Evolutionary conservation across 176 grass and related monocot genomes (phyloP).

Genomic region (Musa itinerans): DNA sequence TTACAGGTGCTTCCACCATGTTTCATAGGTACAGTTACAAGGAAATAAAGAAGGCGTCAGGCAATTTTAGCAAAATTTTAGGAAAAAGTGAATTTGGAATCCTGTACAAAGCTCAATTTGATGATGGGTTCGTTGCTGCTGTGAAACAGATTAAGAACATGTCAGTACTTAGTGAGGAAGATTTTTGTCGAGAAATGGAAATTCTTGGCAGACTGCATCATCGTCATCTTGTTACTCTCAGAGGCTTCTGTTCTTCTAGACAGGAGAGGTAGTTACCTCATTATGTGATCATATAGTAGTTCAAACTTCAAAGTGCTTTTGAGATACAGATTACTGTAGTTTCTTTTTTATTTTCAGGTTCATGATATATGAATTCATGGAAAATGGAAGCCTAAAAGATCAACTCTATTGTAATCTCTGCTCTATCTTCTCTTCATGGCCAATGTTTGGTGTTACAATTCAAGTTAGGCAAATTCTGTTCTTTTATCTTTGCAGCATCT

Average conservation of each 20-base stretch:
- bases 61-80: conserved; percentile 47
- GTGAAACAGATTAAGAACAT: conserved; percentile 43
- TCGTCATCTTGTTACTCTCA: conserved; percentile 77
- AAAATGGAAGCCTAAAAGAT: conserved; percentile 90
- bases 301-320: conserved; percentile 13
- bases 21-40: conserved; percentile 58
- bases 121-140: conserved; percentile 51
- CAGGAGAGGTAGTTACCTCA: conserved; percentile 45
- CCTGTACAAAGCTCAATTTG: conserved; percentile 72
- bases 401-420: conserved; percentile 68
- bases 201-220: conserved; percentile 80
- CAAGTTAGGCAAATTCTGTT: conserved; percentile 28
- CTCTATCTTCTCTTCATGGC: conserved; percentile 24
- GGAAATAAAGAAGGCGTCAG: conserved; percentile 75
- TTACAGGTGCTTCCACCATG: conserved; percentile 51
- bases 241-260: conserved; percentile 67
- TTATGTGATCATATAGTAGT: neutral
- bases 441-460: conserved; percentile 20
- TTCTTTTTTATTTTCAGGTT: conserved; percentile 37
- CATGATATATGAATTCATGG: conserved; percentile 83
- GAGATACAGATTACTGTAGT: conserved; percentile 17
- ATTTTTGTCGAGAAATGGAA: conserved; percentile 84
- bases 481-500: conserved; percentile 38
- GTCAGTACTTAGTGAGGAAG: conserved; percentile 32
- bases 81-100: conserved; percentile 43